Evolutionary conservation across 2,329 filamentous ascomycete genomes (phyloP).

Genomic region (Penicillium italicum): DNA sequence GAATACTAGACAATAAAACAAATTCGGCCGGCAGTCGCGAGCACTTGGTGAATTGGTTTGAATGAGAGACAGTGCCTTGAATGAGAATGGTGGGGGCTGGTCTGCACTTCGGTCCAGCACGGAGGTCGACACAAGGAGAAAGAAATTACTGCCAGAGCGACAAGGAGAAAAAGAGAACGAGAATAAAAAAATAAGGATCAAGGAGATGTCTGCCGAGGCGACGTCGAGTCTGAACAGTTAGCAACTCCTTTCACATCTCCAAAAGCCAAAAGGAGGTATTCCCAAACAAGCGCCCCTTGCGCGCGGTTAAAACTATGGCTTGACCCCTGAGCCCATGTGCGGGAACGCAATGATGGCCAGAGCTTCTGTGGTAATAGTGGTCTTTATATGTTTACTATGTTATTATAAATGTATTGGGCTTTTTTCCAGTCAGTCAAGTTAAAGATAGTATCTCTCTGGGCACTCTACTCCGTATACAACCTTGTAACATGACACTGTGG

Average conservation of each 20-base stretch:
- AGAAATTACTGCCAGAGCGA: constrained; percentile 32
- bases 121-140: constrained; percentile 18
- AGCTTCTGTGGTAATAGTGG: neutral
- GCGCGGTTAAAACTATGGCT: constrained; percentile 32
- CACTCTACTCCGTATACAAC: neutral
- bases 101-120: constrained; percentile 21
- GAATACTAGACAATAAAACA: neutral
- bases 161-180: constrained; percentile 17
- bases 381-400: neutral
- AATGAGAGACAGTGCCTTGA: constrained; percentile 26
- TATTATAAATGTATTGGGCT: neutral
- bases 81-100: constrained; percentile 17
- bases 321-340: constrained; percentile 12
- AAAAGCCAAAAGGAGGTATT: constrained; percentile 34
- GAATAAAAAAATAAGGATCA: constrained; percentile 12
- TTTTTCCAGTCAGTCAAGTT: neutral
- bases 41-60: constrained; percentile 10
- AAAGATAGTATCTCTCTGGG: neutral
- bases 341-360: neutral
- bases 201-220: constrained; percentile 4
- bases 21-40: constrained; percentile 5
- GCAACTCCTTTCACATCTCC: constrained; percentile 23
- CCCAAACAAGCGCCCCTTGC: constrained; percentile 39
- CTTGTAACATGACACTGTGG: neutral
- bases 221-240: constrained; percentile 7